These are phyloP conservation scores for Naganishia kalamii DNA, from an alignment of 768 basidiomycete species.

Conservation along the genomic window DNA sequence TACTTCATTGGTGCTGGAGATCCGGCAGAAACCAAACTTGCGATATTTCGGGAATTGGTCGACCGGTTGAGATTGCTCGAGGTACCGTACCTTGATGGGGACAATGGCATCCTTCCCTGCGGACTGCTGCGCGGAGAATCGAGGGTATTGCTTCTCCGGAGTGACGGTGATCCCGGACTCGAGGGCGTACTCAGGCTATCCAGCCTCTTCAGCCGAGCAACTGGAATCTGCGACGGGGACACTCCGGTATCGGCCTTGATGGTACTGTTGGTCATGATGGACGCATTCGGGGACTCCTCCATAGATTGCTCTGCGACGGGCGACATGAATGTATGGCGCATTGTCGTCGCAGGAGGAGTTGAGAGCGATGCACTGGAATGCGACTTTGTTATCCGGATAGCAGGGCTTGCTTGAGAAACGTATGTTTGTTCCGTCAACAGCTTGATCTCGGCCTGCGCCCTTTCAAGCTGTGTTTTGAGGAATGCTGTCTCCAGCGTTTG, in stretches of 20 bases:
- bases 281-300: background rate
- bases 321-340: background rate
- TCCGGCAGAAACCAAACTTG: background rate
- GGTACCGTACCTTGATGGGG: background rate
- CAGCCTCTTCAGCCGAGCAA: conserved; percentile 5
- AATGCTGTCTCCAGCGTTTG: conserved; percentile 2
- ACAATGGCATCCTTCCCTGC: background rate
- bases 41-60: conserved; percentile 7
- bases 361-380: background rate
- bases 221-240: conserved; percentile 4
- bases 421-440: background rate
- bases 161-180: background rate
- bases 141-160: background rate
- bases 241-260: background rate
- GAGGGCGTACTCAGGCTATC: background rate
- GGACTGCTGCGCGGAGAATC: conserved; percentile 10
- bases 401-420: background rate
- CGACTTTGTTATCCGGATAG: conserved; percentile 5
- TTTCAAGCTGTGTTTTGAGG: conserved; percentile 4
- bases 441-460: background rate
- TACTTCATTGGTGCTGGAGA: background rate
- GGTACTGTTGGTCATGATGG: background rate
- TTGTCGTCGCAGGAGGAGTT: background rate
- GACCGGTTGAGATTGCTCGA: conserved; percentile 1
- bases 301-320: conserved; percentile 3